Evolutionary conservation across 768 basidiomycete genomes (phyloP), one percentile per base, ranked within the genome.

Genomic region (Hirschioporus abietinus): DNA sequence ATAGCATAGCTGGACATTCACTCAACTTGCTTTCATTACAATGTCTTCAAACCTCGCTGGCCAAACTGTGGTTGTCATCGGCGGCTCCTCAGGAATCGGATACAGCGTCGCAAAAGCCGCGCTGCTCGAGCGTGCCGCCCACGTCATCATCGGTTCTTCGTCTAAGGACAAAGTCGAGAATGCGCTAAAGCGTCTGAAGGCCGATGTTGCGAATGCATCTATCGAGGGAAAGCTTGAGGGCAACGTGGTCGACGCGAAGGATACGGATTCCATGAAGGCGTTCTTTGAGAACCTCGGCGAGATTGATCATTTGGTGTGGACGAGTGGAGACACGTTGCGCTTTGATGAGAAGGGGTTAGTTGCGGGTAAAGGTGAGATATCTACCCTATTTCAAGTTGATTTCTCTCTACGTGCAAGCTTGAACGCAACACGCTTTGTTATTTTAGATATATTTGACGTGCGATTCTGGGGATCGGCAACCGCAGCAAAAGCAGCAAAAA

Each of bases 301-400:
- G 34, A 42, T 68, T 10, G 67, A 68, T 35, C 67, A 68, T 60
- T 35, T 68, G 15, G 67, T 66, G 17, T 65, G 66, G 65, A 68
- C 65, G n/a, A 68, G 66, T 25, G 67, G 67, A 26, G 67, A 68
- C 64, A 10, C 7, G 7, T 7, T 67, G 2, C 35, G 15, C n/a
- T n/a, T n/a, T n/a, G n/a, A n/a, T n/a, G n/a, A n/a, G n/a, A n/a
- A n/a, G n/a, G n/a, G n/a, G n/a, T n/a, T n/a, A n/a, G n/a, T n/a
- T 7, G 35, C 7, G 35, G 35, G 35, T 7, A 36, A 36, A 36
- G 35, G 35, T 36, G 35, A 36, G 35, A n/a, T n/a, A 7, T 36
- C 7, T 36, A n/a, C n/a, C n/a, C n/a, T n/a, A n/a, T 36, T 36
- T 7, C 7, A 7, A 7, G 35, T 36, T 36, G 35, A 7, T 36